These are phyloP conservation scores for Arthroderma uncinatum DNA, from an alignment of 2,329 filamentous ascomycete species.

Conservation along the genomic window DNA sequence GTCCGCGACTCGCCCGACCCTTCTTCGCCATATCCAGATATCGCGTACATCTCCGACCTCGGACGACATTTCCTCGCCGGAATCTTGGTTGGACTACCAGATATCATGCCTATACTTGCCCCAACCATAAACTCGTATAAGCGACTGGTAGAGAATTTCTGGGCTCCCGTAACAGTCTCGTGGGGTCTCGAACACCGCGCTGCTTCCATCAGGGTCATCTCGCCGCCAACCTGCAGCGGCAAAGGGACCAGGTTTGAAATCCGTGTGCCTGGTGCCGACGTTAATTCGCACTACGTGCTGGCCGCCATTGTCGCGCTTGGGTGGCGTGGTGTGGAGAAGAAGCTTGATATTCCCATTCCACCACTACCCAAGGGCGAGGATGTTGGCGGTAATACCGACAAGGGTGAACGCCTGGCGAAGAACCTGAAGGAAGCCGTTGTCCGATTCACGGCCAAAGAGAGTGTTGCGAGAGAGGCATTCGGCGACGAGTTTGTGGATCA, in stretches of 20 bases:
- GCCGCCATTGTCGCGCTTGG: conserved; percentile 78
- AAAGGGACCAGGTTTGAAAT: conserved; percentile 88
- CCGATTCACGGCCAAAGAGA: conserved; percentile 63
- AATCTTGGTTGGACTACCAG: conserved; percentile 73
- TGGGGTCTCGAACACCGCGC: conserved; percentile 95
- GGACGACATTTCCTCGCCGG: conserved; percentile 91
- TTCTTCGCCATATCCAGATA: conserved; percentile 60
- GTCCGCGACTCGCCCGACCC: conserved; percentile 60
- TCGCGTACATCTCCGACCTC: conserved; percentile 71
- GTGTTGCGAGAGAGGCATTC: conserved; percentile 85
- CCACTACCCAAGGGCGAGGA: conserved; percentile 78
- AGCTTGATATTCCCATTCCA: conserved; percentile 68
- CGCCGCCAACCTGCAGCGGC: conserved; percentile 71
- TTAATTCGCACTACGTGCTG: conserved; percentile 79
- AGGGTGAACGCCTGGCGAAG: conserved; percentile 70
- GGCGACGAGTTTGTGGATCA: conserved; percentile 95
- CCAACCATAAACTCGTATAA: conserved; percentile 98
- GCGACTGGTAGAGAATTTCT: conserved; percentile 95
- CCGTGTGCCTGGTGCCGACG: conserved; percentile 84
- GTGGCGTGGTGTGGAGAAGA: conserved; percentile 86
- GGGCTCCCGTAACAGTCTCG: conserved; percentile 93
- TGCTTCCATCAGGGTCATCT: conserved; percentile 79
- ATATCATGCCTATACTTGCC: conserved; percentile 90
- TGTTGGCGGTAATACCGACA: conserved; percentile 59
- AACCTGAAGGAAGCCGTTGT: conserved; percentile 73